Percentiles rank a stretch among this genome's conserved stretches.
Evolutionary conservation across 176 grass and related monocot species (phyloP).

Genomic region (Echinochloa phyllopogon): DNA sequence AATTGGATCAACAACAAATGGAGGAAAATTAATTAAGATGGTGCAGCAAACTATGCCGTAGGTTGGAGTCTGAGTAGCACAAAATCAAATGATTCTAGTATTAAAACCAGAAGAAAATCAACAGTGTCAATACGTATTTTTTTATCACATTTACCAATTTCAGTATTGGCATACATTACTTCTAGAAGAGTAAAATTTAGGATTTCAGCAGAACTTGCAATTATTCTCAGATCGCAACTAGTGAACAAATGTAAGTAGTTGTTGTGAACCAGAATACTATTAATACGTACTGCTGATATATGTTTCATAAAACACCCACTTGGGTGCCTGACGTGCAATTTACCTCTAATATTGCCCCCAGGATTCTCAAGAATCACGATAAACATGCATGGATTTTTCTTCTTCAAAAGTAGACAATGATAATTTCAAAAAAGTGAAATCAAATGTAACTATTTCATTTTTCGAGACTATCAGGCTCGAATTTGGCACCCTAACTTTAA

Average conservation of each 20-base stretch:
- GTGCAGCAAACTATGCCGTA: no score
- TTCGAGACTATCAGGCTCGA: neutral
- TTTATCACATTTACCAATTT: neutral
- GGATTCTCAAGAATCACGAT: neutral
- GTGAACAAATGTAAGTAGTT: neutral
- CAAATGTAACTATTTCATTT: neutral
- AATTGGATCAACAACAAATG: no score
- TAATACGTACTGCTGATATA: neutral
- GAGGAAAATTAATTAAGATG: no score
- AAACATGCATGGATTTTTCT: neutral
- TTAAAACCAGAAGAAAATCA: neutral
- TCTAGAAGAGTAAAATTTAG: neutral
- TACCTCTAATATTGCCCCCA: no score
- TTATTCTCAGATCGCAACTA: neutral
- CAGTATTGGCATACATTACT: neutral
- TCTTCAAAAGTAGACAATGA: neutral
- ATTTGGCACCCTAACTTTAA: neutral
- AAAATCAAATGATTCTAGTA: neutral
- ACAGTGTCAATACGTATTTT: neutral
- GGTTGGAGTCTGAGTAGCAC: no score
- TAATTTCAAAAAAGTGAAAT: neutral
- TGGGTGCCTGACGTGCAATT: neutral
- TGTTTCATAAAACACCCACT: neutral
- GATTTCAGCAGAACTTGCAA: neutral
- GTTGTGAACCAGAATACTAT: neutral